Conservation (phyloP, 2,329 filamentous ascomycete genomes). For the Stachybotrys chlorohalonatus region DNA sequence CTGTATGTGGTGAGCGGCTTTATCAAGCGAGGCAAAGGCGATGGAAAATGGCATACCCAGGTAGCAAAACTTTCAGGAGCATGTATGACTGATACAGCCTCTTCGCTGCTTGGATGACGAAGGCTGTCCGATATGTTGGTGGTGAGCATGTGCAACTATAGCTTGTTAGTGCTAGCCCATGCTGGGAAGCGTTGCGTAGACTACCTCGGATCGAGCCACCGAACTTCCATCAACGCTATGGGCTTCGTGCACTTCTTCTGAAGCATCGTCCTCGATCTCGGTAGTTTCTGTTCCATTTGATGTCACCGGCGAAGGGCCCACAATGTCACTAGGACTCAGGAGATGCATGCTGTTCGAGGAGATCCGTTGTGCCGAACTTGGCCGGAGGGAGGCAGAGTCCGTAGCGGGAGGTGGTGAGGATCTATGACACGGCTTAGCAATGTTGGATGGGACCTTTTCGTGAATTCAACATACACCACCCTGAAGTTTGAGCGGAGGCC, state of each 20-base stretch:
- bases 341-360: slow-evolving; percentile 45
- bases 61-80: slow-evolving; percentile 73
- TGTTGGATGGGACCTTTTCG: not conserved
- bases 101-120: slow-evolving; percentile 57
- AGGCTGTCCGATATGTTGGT: slow-evolving; percentile 50
- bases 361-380: slow-evolving; percentile 38
- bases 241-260: slow-evolving; percentile 44
- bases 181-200: not conserved
- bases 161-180: not conserved
- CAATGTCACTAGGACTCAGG: slow-evolving; percentile 57
- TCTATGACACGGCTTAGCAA: slow-evolving; percentile 9
- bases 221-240: slow-evolving; percentile 3
- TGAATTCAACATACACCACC: slow-evolving; percentile 34
- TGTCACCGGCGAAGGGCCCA: slow-evolving; percentile 76
- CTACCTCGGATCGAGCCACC: not conserved
- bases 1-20: slow-evolving; percentile 21
- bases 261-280: slow-evolving; percentile 71
- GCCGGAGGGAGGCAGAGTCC: slow-evolving; percentile 42
- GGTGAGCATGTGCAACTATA: slow-evolving; percentile 40
- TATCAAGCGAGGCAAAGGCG: not conserved
- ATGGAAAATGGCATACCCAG: slow-evolving; percentile 50
- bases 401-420: slow-evolving; percentile 25
- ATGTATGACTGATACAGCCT: slow-evolving; percentile 85
- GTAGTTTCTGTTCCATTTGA: slow-evolving; percentile 77
- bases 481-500: slow-evolving; percentile 38